Evolutionary conservation across 495 filamentous ascomycete genomes (phyloP).

Genomic region (Bacidia gigantensis): DNA sequence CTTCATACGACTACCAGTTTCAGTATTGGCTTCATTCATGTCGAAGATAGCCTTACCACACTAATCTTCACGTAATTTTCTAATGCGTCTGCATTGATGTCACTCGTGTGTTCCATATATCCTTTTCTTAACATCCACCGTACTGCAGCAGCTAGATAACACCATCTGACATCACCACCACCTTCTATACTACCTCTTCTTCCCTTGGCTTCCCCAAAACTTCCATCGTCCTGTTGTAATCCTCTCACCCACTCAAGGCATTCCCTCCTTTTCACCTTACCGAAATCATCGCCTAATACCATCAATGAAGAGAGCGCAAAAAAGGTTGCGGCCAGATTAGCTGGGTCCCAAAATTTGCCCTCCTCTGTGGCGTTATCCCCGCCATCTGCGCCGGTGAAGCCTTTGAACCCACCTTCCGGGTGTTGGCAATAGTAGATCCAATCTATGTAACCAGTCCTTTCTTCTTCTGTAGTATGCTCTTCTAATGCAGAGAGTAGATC

Average conservation of each 20-base stretch:
- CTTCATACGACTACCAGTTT: constrained; percentile 63
- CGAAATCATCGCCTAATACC: constrained; percentile 60
- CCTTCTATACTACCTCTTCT: constrained; percentile 51
- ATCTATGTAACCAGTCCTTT: constrained; percentile 45
- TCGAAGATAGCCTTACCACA: constrained; percentile 35
- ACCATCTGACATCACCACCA: constrained; percentile 72
- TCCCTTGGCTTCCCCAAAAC: constrained; percentile 73
- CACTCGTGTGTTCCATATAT: constrained; percentile 37
- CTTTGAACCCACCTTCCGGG: constrained; percentile 64
- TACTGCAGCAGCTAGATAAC: constrained; percentile 68
- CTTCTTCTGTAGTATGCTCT: constrained; percentile 38
- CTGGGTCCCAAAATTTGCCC: constrained; percentile 56
- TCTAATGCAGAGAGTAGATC: constrained; percentile 61
- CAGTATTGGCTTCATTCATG: constrained; percentile 1
- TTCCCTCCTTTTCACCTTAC: constrained; percentile 49
- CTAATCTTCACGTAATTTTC: constrained; percentile 56
- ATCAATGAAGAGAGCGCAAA: constrained; percentile 69
- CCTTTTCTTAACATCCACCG: constrained; percentile 65
- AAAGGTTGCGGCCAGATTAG: constrained; percentile 72
- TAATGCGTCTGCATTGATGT: constrained; percentile 62
- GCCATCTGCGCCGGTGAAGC: constrained; percentile 56
- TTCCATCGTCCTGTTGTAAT: constrained; percentile 73
- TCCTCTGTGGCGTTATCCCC: constrained; percentile 29
- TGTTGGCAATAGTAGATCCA: constrained; percentile 71
- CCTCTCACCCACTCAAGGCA: constrained; percentile 60